Conservation (phyloP, 2,329 filamentous ascomycete genomes). For the Paraconiothyrium sp. region DNA sequence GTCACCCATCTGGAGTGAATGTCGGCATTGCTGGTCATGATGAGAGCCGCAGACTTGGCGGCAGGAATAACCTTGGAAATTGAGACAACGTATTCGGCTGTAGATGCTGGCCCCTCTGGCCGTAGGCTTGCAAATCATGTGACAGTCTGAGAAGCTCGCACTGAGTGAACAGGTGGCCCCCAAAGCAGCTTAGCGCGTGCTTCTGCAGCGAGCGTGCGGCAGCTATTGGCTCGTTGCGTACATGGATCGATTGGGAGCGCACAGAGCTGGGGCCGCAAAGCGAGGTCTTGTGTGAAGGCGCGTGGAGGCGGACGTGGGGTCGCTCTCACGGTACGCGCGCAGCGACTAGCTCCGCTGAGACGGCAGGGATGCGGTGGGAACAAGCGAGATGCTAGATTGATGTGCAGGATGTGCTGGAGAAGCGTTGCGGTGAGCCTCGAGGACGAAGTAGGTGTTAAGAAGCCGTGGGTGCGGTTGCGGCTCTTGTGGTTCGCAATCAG, state of each 20-base stretch:
- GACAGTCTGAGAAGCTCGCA: conserved; percentile 10
- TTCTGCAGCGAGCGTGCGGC: not conserved
- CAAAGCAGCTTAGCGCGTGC: conserved; percentile 16
- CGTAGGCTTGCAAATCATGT: conserved; percentile 11
- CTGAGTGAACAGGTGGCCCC: conserved; percentile 7
- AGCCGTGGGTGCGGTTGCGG: not conserved
- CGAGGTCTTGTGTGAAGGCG: not conserved
- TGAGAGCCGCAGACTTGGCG: conserved; percentile 15
- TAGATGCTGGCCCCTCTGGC: conserved; percentile 18
- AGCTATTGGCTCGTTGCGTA: conserved; percentile 4
- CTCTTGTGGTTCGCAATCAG: conserved; percentile 12
- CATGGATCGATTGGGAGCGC: conserved; percentile 9
- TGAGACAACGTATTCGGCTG: conserved; percentile 16
- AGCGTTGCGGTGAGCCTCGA: conserved; percentile 15
- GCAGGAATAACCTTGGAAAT: conserved; percentile 13
- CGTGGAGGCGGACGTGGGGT: conserved; percentile 4
- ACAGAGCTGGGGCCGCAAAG: conserved; percentile 13
- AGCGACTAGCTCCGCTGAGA: not conserved
- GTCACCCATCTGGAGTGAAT: conserved; percentile 37
- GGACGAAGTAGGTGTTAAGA: conserved; percentile 5
- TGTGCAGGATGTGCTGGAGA: conserved; percentile 12
- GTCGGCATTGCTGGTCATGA: conserved; percentile 35
- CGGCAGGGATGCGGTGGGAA: not conserved
- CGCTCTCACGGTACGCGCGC: not conserved
- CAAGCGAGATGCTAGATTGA: conserved; percentile 7